These are phyloP conservation scores for Termitomyces sp. DNA, from an alignment of 1,284 basidiomycete genomes.

Conservation along the genomic window DNA sequence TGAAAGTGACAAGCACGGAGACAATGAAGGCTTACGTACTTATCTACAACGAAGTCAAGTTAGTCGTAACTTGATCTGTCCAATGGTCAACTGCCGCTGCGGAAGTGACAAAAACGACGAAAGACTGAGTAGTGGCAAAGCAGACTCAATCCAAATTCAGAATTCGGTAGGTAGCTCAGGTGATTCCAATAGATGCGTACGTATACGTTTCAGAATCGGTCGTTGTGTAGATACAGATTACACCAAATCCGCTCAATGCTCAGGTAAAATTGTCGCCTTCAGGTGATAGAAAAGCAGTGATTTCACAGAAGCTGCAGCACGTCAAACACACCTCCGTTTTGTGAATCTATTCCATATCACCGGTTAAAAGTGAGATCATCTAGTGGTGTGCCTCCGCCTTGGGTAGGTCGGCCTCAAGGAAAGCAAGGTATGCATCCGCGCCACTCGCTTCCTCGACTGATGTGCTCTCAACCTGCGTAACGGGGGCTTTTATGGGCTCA, in stretches of 20 bases:
- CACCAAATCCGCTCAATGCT: background rate
- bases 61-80: background rate
- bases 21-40: background rate
- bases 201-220: background rate
- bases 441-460: slow-evolving; percentile 27
- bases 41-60: background rate
- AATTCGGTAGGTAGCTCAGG: background rate
- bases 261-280: background rate
- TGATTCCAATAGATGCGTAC: background rate
- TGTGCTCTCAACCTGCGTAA: slow-evolving; percentile 20
- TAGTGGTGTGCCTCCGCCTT: slow-evolving; percentile 39
- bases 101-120: too few species aligned
- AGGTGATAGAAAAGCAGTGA: background rate
- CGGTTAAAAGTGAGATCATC: slow-evolving; percentile 18
- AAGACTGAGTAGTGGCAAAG: background rate
- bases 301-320: background rate
- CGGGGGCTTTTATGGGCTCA: slow-evolving; percentile 57
- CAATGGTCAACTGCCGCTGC: too few species aligned
- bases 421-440: slow-evolving; percentile 38
- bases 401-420: slow-evolving; percentile 43
- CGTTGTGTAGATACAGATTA: background rate
- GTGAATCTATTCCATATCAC: slow-evolving; percentile 14
- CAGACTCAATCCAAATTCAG: background rate
- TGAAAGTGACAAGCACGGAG: background rate
- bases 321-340: slow-evolving; percentile 5